Conservation (phyloP, 78 protist species). For the Corallochytrium limacisporum region DNA sequence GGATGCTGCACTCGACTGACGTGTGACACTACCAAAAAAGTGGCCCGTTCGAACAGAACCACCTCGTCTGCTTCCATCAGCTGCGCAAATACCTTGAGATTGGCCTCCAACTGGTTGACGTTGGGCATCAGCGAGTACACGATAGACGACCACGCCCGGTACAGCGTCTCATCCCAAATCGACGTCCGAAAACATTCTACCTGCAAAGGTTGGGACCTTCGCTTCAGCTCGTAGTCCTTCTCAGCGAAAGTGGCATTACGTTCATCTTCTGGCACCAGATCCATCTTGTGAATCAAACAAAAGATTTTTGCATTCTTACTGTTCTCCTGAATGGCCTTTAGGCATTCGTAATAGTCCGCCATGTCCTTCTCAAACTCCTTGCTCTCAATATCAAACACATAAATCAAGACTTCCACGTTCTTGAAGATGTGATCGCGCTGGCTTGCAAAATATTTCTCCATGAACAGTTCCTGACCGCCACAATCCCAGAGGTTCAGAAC, state of each 20-base stretch:
- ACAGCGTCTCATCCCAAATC: conserved; percentile 96
- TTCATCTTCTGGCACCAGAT: conserved; percentile 70
- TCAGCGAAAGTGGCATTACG: conserved; percentile 32
- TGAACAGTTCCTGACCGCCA: conserved; percentile 92
- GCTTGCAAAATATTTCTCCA: conserved; percentile 82
- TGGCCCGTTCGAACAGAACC: conserved; percentile 54
- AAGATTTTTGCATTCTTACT: conserved; percentile 70
- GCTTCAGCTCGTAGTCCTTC: conserved; percentile 45
- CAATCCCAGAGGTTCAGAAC: conserved; percentile 95
- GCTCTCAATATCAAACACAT: conserved; percentile 83
- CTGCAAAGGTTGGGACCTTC: conserved; percentile 39
- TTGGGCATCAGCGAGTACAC: conserved; percentile 85
- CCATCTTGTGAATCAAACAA: conserved; percentile 94
- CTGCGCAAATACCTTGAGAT: conserved; percentile 62
- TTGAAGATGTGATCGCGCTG: conserved; percentile 91
- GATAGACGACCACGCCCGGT: conserved; percentile 83
- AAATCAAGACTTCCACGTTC: conserved; percentile 89
- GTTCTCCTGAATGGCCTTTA: conserved; percentile 63
- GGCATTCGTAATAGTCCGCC: conserved; percentile 55
- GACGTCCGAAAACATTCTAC: conserved; percentile 75
- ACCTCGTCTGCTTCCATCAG: conserved; percentile 87
- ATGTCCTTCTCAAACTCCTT: conserved; percentile 64
- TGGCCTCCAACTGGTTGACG: conserved; percentile 49
- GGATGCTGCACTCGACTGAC: conserved; percentile 30
- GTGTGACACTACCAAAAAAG: conserved; percentile 77